A percentile compares a stretch with the other conserved stretches of the same genome.
These are phyloP conservation scores for Solioccasus polychromus DNA, from an alignment of 768 basidiomycete species.

Conservation along the genomic window DNA sequence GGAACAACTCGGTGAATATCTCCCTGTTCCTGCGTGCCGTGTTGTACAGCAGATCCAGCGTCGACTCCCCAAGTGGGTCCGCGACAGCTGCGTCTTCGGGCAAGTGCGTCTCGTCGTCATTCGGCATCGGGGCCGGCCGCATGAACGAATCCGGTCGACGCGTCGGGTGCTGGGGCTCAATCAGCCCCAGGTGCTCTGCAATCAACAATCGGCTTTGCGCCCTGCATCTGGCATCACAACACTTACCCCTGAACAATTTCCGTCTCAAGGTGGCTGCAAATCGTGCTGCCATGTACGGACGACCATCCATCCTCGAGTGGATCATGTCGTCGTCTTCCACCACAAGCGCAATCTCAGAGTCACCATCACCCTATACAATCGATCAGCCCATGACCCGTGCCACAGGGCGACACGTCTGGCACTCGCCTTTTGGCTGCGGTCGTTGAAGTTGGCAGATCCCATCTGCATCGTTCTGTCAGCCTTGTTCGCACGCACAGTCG, in stretches of 20 bases:
- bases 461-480: slow-evolving; percentile 45
- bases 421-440: slow-evolving; percentile 73
- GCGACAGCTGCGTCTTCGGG: slow-evolving; percentile 65
- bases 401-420: neutral
- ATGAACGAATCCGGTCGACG: slow-evolving; percentile 53
- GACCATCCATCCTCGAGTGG: slow-evolving; percentile 73
- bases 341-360: slow-evolving; percentile 91
- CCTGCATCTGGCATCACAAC: neutral
- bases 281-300: slow-evolving; percentile 64
- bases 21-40: slow-evolving; percentile 81
- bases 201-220: slow-evolving; percentile 6
- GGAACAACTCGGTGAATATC: slow-evolving; percentile 83
- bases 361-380: slow-evolving; percentile 71
- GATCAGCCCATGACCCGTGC: slow-evolving; percentile 5
- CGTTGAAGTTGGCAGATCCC: slow-evolving; percentile 93
- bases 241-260: slow-evolving; percentile 73
- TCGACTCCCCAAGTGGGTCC: slow-evolving; percentile 71
- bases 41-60: slow-evolving; percentile 55
- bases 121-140: slow-evolving; percentile 72
- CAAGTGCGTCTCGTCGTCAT: slow-evolving; percentile 60
- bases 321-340: slow-evolving; percentile 87
- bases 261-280: slow-evolving; percentile 85
- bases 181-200: slow-evolving; percentile 84
- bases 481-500: neutral
- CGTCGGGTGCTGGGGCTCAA: slow-evolving; percentile 62